Percentiles rank a stretch among this genome's conserved stretches.
Conservation (phyloP, 768 basidiomycete species). For the Collybia sordida region DNA sequence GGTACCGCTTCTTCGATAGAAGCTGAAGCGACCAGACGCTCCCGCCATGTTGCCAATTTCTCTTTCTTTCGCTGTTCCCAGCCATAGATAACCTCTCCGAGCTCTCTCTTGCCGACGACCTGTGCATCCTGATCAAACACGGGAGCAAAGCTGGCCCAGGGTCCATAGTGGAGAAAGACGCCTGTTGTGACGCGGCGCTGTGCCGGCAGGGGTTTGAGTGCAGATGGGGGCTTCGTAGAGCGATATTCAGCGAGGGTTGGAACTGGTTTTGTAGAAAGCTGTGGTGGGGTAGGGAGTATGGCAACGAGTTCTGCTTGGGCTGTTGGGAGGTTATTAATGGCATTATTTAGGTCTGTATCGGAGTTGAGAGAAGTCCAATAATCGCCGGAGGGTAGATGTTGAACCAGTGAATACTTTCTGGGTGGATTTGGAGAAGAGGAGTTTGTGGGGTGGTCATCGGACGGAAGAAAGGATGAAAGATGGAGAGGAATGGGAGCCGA, state of each 20-base stretch:
- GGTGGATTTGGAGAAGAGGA: conserved; percentile 27
- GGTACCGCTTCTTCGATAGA: conserved; percentile 23
- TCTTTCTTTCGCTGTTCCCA: conserved; percentile 43
- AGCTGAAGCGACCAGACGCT: conserved; percentile 24
- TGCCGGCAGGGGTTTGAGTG: conserved; percentile 41
- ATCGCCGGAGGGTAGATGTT: conserved; percentile 73
- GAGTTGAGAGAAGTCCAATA: conserved; percentile 78
- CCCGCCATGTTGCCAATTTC: conserved; percentile 21
- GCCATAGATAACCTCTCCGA: conserved; percentile 60
- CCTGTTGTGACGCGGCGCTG: conserved; percentile 62
- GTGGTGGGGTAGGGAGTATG: conserved; percentile 64
- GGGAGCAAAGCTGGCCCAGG: conserved; percentile 75
- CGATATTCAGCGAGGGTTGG: conserved; percentile 63
- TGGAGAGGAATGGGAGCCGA: conserved; percentile 45
- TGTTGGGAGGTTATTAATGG: conserved; percentile 51
- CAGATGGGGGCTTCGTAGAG: conserved; percentile 37
- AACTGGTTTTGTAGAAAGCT: conserved; percentile 30
- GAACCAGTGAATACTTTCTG: conserved; percentile 74
- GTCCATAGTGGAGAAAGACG: conserved; percentile 77
- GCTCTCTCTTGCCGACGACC: conserved; percentile 59
- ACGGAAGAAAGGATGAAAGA: conserved; percentile 42
- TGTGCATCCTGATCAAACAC: conserved; percentile 77
- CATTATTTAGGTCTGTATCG: conserved; percentile 33
- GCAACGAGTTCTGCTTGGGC: conserved; percentile 77
- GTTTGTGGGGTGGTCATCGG: conserved; percentile 1